Conservation (phyloP, 768 basidiomycete species). For the Mycena indigotica region DNA sequence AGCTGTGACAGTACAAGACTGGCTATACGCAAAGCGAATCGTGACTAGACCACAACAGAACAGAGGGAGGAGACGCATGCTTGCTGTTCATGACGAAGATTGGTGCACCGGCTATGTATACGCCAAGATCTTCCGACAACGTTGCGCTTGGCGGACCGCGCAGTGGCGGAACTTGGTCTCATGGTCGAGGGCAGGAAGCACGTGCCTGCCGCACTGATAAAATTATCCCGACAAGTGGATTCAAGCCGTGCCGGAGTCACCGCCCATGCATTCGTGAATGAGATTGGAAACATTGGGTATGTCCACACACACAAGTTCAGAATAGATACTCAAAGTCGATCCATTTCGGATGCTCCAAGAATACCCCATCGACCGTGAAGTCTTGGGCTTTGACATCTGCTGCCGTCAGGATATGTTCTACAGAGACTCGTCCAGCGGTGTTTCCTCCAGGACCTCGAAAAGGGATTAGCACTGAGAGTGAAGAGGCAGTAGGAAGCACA, state of each 20-base stretch:
- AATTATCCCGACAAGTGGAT: no score
- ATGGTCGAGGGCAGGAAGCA: background rate
- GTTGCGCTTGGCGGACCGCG: background rate
- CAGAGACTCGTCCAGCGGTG: conserved; percentile 41
- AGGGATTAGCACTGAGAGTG: background rate
- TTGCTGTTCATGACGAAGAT: background rate
- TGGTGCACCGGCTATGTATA: background rate
- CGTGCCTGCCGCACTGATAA: no score
- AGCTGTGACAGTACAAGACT: conserved; percentile 44
- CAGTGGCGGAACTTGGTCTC: background rate
- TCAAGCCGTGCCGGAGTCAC: background rate
- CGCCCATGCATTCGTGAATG: no score
- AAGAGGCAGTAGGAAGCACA: conserved; percentile 19
- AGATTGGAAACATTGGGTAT: no score
- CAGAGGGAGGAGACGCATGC: background rate
- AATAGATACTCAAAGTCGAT: conserved; percentile 53
- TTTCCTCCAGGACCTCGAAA: conserved; percentile 58
- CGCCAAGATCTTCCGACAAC: background rate
- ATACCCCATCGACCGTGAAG: conserved; percentile 54
- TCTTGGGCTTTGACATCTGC: conserved; percentile 34
- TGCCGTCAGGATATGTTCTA: conserved; percentile 50
- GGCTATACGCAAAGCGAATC: background rate
- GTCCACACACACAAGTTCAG: no score
- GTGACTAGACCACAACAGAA: conserved; percentile 1
- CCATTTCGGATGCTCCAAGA: conserved; percentile 53